phyloP scores from a whole-genome alignment of 2,329 filamentous ascomycete genomes.

The Colletotrichum caudatum region DNA sequence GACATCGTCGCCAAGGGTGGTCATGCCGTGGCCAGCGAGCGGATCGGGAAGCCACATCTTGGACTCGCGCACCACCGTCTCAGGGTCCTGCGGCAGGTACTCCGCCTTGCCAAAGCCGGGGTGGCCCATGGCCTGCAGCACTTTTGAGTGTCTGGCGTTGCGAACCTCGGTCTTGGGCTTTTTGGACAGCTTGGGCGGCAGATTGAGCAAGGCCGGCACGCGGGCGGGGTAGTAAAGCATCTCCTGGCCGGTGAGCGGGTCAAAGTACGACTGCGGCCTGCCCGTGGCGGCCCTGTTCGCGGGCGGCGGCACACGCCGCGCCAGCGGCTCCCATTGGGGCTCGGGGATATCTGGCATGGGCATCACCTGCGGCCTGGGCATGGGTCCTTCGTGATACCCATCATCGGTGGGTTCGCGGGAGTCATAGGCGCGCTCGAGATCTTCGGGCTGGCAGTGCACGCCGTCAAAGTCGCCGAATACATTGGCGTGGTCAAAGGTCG shows the following conservation, averaged over 20 bases:
- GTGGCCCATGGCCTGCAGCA: slow-evolving; percentile 70
- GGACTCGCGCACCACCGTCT: slow-evolving; percentile 48
- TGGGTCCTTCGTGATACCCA: slow-evolving; percentile 7
- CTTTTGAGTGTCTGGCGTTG: slow-evolving; percentile 79
- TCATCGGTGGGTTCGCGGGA: slow-evolving; percentile 34
- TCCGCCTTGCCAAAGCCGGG: slow-evolving; percentile 37
- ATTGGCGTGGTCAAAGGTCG: slow-evolving; percentile 65
- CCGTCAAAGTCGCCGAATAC: slow-evolving; percentile 87
- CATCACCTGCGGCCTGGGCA: slow-evolving; percentile 40
- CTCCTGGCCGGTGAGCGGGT: slow-evolving; percentile 75
- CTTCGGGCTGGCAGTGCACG: slow-evolving; percentile 75
- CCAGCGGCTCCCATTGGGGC: slow-evolving; percentile 41
- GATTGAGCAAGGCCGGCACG: slow-evolving; percentile 91
- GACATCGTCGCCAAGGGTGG: slow-evolving; percentile 6
- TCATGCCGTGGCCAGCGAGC: slow-evolving; percentile 47
- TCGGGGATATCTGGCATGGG: slow-evolving; percentile 43
- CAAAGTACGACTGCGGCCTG: slow-evolving; percentile 69
- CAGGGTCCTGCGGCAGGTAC: slow-evolving; percentile 50
- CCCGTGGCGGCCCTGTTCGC: slow-evolving; percentile 46
- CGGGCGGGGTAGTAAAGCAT: slow-evolving; percentile 98
- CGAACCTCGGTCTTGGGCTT: slow-evolving; percentile 72
- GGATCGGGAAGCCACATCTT: slow-evolving; percentile 63
- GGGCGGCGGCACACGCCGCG: slow-evolving; percentile 45
- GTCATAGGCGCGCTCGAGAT: slow-evolving; percentile 44
- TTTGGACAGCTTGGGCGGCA: slow-evolving; percentile 88